These are phyloP conservation scores for Fusarium albidum DNA, from an alignment of 2,329 filamentous ascomycete species.

Conservation along the genomic window DNA sequence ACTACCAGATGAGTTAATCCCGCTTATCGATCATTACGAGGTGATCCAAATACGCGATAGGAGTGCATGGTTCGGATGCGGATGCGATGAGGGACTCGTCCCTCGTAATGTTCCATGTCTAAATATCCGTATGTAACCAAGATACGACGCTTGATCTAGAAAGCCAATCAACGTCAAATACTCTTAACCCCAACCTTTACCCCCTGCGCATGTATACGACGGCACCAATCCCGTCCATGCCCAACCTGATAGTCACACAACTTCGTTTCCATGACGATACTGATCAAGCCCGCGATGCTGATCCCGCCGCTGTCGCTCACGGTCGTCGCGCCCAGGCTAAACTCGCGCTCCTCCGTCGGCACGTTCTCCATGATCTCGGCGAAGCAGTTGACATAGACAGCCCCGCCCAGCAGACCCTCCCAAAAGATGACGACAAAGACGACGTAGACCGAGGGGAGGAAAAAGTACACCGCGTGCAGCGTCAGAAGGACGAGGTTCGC, in stretches of 20 bases:
- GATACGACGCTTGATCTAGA: not conserved
- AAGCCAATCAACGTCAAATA: conserved; percentile 5
- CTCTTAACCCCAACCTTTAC: conserved; percentile 8
- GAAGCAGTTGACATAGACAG: conserved; percentile 96
- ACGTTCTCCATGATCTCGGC: conserved; percentile 91
- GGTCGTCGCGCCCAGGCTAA: conserved; percentile 87
- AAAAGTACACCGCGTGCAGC: conserved; percentile 79
- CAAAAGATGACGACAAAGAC: conserved; percentile 88
- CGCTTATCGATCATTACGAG: conserved; percentile 22
- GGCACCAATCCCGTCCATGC: conserved; percentile 81
- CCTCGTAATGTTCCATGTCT: not conserved
- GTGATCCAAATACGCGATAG: conserved; percentile 12
- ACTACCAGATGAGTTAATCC: conserved; percentile 8
- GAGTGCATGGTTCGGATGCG: conserved; percentile 3
- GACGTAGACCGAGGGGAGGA: conserved; percentile 86
- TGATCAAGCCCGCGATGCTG: conserved; percentile 84
- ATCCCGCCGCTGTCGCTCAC: conserved; percentile 94
- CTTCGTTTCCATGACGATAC: conserved; percentile 82
- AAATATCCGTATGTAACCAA: not conserved
- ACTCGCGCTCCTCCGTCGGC: conserved; percentile 81
- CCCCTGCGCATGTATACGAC: conserved; percentile 55
- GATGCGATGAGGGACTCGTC: not conserved
- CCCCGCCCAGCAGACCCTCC: conserved; percentile 90
- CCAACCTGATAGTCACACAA: conserved; percentile 85
- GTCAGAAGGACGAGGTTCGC: conserved; percentile 78